Evolutionary conservation across 148 eudicot species (phyloP).

Genomic region (Rhododendron kiyosumense): DNA sequence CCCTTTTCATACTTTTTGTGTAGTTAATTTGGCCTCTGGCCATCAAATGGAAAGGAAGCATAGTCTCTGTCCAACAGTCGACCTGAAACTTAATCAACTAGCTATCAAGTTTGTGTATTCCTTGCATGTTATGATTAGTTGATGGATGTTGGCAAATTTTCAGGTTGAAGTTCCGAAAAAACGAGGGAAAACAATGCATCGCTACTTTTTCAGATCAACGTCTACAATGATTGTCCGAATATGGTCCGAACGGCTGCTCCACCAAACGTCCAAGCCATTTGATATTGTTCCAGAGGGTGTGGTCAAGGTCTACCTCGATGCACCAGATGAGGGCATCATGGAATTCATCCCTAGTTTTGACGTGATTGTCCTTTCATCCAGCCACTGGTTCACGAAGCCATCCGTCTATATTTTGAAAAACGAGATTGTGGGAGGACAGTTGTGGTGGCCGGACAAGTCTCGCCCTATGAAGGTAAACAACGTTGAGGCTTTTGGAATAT

Average conservation of each 20-base stretch:
- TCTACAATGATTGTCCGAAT: slow-evolving; percentile 72
- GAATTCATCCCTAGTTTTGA: slow-evolving; percentile 45
- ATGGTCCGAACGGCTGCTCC: slow-evolving; percentile 95
- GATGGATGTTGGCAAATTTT: not conserved
- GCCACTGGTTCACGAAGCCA: too few relatives aligned
- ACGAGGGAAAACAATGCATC: slow-evolving; percentile 52
- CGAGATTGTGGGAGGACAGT: slow-evolving; percentile 22
- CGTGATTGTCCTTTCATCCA: slow-evolving; percentile 49
- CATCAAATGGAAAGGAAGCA: too few relatives aligned
- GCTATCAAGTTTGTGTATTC: too few relatives aligned
- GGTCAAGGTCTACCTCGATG: slow-evolving; percentile 77
- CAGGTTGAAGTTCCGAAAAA: slow-evolving; percentile 92
- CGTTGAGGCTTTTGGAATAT: slow-evolving; percentile 76
- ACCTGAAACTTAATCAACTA: too few relatives aligned
- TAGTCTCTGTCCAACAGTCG: too few relatives aligned
- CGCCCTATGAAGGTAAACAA: slow-evolving; percentile 44
- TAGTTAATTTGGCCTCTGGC: too few relatives aligned
- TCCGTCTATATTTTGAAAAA: too few relatives aligned
- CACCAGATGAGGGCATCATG: slow-evolving; percentile 71
- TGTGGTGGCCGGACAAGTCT: slow-evolving; percentile 65
- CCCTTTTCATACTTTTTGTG: too few relatives aligned
- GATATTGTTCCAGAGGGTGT: slow-evolving; percentile 53
- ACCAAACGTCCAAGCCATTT: slow-evolving; percentile 52
- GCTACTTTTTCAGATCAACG: slow-evolving; percentile 71
- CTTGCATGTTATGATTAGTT: not conserved